Evolutionary conservation across 2,329 filamentous ascomycete species (phyloP), one percentile per base, ranked within the genome.

Genomic region (Thelonectria rubi): DNA sequence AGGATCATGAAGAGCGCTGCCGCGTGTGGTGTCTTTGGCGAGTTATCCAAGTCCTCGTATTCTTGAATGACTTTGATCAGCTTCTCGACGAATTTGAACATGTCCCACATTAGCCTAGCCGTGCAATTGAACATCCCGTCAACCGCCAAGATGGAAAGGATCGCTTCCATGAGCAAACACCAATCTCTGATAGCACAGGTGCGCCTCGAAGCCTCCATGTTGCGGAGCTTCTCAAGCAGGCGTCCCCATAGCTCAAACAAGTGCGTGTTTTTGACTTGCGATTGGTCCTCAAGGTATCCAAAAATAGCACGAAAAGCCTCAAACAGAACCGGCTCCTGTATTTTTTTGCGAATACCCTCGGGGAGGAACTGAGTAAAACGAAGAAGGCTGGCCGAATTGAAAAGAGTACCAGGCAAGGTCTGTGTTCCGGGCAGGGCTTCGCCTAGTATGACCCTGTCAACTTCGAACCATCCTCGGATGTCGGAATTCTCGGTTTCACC

Each of bases 141-240:
- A 24, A 72, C 67, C 34, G 73, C 69, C 9, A 76, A 66, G 8
- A 74, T 60, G 15, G 73, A 62, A 55, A 70, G 75, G 15, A 76
- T 20, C 26, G 63, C 65, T 51, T 69, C 61, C 47, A 68, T 58
- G 32, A 53, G 65, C 5, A 45, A 42, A 1, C 57, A 63, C 70
- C 68, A 72, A 1, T 47, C 46, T 6, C 32, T 55, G 3, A 69
- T 55, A 14, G 42, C 48, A 7, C 34, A 30, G 32, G 24, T 24
- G 14, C 54, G 52, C 26, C 43, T 32, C 14, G 55, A 26, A 9
- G 12, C 2, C 11, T 15, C 12, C 11, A 11, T 37, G 6, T 14
- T 34, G 46, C 47, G 9, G 58, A 32, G 18, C 6, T 3, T n/a
- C 8, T 60, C 58, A 17, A 70, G 63, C 7, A 63, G 58, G 15